Evolutionary conservation across 2,329 filamentous ascomycete genomes (phyloP).

Genomic region (Thermothelomyces thermophilus): DNA sequence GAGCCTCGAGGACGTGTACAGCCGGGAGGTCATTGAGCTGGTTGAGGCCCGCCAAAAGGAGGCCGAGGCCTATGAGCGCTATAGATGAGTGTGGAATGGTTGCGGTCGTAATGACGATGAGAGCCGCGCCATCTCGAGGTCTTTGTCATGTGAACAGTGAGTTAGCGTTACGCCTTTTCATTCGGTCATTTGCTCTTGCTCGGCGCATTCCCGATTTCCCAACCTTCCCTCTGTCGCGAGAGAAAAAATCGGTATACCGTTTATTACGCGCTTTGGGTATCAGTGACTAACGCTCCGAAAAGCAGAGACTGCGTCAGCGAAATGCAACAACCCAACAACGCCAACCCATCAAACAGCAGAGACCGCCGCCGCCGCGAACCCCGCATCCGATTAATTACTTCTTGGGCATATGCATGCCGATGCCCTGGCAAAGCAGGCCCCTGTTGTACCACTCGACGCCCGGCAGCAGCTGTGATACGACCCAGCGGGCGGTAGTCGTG

Average conservation of each 20-base stretch:
- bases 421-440: constrained; percentile 44
- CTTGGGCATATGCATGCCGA: constrained; percentile 27
- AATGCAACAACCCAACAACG: background rate
- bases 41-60: constrained; percentile 64
- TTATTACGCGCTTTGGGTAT: background rate
- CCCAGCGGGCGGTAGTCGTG: constrained; percentile 55
- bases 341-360: background rate
- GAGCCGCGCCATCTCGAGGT: background rate
- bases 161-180: background rate
- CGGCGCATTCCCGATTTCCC: background rate
- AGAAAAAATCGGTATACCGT: background rate
- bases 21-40: constrained; percentile 54
- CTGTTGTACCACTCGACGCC: constrained; percentile 43
- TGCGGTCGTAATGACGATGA: background rate
- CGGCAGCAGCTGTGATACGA: constrained; percentile 46
- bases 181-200: background rate
- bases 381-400: background rate
- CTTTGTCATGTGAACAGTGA: background rate
- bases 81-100: constrained; percentile 32
- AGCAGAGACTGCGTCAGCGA: background rate
- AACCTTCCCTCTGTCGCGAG: too few relatives aligned
- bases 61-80: constrained; percentile 54
- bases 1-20: constrained; percentile 66
- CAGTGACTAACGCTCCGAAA: constrained; percentile 3
- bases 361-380: background rate